Evolutionary conservation across 2,329 filamentous ascomycete species (phyloP).

Genomic region (Pleoardoris graminearum): DNA sequence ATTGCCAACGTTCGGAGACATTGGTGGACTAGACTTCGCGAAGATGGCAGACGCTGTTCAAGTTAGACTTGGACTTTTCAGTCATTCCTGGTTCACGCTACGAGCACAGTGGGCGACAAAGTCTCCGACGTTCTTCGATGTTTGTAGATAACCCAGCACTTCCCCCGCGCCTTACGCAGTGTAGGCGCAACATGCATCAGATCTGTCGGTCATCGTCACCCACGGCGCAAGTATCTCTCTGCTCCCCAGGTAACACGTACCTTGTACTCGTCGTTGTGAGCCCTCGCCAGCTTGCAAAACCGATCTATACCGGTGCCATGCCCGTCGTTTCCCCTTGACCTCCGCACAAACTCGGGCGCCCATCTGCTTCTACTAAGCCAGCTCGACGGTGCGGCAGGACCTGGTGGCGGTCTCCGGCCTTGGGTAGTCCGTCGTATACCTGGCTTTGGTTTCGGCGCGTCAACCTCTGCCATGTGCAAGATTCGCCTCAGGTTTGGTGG

Average conservation of each 20-base stretch:
- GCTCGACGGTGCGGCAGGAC: slow-evolving; percentile 52
- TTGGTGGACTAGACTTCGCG: slow-evolving; percentile 53
- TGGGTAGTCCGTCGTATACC: slow-evolving; percentile 37
- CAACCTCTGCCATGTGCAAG: slow-evolving; percentile 51
- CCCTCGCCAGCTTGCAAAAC: slow-evolving; percentile 31
- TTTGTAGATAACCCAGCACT: too few species aligned
- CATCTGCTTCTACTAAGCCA: slow-evolving; percentile 46
- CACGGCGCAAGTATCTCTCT: not conserved
- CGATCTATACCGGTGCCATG: slow-evolving; percentile 12
- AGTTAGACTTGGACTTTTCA: slow-evolving; percentile 25
- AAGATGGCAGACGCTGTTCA: slow-evolving; percentile 34
- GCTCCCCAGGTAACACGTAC: slow-evolving; percentile 18
- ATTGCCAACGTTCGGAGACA: slow-evolving; percentile 58
- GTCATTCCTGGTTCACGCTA: not conserved
- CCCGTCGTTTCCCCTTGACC: slow-evolving; percentile 22
- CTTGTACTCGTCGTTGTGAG: slow-evolving; percentile 31
- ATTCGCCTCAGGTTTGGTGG: slow-evolving; percentile 51
- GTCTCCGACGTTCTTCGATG: not conserved
- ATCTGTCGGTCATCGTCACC: not conserved
- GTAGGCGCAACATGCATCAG: not conserved
- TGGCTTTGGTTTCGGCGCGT: slow-evolving; percentile 50
- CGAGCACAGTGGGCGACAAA: not conserved
- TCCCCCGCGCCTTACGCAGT: too few species aligned
- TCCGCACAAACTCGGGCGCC: slow-evolving; percentile 25
- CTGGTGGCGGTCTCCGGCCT: slow-evolving; percentile 44